Base-by-base conservation (phyloP, 2,329 filamentous ascomycete species). In the Neophaeococcomyces mojaviensis region DNA sequence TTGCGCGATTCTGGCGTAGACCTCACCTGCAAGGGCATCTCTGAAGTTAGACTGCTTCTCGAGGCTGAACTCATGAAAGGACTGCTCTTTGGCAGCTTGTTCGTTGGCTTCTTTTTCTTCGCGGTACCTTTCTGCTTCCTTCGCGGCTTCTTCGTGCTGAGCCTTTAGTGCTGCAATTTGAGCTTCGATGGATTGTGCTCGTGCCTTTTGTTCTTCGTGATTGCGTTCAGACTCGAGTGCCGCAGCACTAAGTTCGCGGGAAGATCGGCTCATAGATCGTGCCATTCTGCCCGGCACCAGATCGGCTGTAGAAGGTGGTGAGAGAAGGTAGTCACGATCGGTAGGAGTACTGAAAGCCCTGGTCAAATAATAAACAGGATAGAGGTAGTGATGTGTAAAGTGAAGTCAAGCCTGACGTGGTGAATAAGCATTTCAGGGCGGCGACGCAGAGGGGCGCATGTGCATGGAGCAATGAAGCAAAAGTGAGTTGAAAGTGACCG, bases 81-180 rank as follows among this genome's bases (percentile, higher is more conserved):
- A 33, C 18, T 20, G 28, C 20, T 30, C 22, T 6, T 16, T 34
- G n/a, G 39, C 28, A 20, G 28, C 39, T 34, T 43, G 28, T 18
- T 34, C 15, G 8, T 31, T 8, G 15, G 15, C 24, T 31, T 31
- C n/a, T 8, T 22, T 15, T 18, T 41, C 12, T 18, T 41, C 12
- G 9, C 7, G 22, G 15, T 41, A 18, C 24, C 15, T 18, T 22
- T 22, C 19, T 6, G 13, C 7, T 9, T 15, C 34, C 19, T 34
- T 31, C 20, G 32, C 39, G 3, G 39, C 39, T 13, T 10, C 39
- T 34, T 34, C 12, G 12, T 33, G 28, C 20, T 34, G 28, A 4
- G 15, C 39, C 3, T 13, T 2, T 16, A 43, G 28, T 43, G 28
- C 28, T 34, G n/a, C 15, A 20, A 43, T 43, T 24, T 43, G 39